Percentiles rank a stretch among this genome's conserved stretches.
Conservation (phyloP, 1,284 basidiomycete species). For the Leccinum fallax region DNA sequence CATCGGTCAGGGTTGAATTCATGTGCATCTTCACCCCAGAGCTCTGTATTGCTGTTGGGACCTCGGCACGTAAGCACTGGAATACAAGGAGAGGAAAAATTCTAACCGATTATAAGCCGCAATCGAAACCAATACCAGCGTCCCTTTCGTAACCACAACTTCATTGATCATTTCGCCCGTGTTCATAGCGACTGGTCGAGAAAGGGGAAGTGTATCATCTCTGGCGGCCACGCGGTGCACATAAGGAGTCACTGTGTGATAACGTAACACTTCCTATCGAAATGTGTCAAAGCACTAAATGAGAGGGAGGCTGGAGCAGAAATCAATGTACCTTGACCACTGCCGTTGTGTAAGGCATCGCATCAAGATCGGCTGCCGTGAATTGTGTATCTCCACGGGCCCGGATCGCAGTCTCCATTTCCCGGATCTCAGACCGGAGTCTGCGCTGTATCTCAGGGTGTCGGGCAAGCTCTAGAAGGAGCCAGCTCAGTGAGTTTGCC, state of each 20-base stretch:
- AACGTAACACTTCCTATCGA: too few relatives aligned
- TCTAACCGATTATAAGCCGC: constrained; percentile 27
- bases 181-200: constrained; percentile 39
- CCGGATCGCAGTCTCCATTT: constrained; percentile 38
- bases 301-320: too few relatives aligned
- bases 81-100: background rate
- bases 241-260: too few relatives aligned
- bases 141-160: constrained; percentile 5
- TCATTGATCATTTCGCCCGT: constrained; percentile 38
- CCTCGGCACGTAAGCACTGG: background rate
- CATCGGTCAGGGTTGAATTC: background rate
- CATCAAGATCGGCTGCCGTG: constrained; percentile 47
- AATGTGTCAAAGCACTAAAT: too few relatives aligned
- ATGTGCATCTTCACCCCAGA: constrained; percentile 12
- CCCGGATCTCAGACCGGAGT: constrained; percentile 44
- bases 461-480: constrained; percentile 45
- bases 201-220: constrained; percentile 49
- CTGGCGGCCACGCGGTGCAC: constrained; percentile 37
- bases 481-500: constrained; percentile 45
- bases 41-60: background rate
- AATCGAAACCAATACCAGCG: constrained; percentile 1
- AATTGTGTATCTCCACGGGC: constrained; percentile 44
- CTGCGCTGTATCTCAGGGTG: constrained; percentile 40
- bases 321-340: constrained; percentile 48
- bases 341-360: constrained; percentile 53